A percentile compares a stretch with the other conserved stretches of the same genome.
phyloP scores from a whole-genome alignment of 2,329 filamentous ascomycete genomes.

The Sordariomycetes sp. region DNA sequence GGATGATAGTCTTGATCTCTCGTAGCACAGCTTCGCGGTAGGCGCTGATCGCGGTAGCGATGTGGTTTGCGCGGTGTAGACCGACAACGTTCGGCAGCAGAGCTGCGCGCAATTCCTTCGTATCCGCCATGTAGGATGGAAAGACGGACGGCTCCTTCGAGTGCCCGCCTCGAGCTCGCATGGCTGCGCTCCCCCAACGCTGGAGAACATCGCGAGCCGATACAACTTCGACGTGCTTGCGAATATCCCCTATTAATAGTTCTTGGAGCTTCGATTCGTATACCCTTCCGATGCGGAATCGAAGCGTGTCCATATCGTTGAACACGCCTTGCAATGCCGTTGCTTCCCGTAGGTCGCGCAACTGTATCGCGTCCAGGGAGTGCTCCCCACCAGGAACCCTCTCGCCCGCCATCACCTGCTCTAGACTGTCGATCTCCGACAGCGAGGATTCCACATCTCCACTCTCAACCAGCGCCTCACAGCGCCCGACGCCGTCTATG shows the following conservation, averaged over 20 bases:
- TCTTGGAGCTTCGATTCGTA: constrained; percentile 76
- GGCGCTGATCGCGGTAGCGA: constrained; percentile 67
- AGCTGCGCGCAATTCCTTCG: constrained; percentile 57
- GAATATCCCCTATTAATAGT: constrained; percentile 67
- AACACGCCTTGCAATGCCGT: constrained; percentile 72
- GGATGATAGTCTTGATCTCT: constrained; percentile 78
- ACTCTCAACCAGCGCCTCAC: constrained; percentile 71
- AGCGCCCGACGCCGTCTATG: constrained; percentile 61
- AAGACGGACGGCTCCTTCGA: constrained; percentile 56
- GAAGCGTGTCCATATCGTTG: constrained; percentile 64
- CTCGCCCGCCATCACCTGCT: constrained; percentile 70
- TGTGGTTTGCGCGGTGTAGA: constrained; percentile 70
- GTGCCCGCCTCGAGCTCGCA: constrained; percentile 58
- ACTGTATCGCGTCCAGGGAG: constrained; percentile 18
- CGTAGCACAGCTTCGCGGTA: constrained; percentile 77
- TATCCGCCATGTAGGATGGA: constrained; percentile 69
- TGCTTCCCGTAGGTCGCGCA: constrained; percentile 64
- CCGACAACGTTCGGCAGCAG: constrained; percentile 65
- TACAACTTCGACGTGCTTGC: constrained; percentile 67
- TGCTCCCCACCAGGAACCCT: constrained; percentile 25
- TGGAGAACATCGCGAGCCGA: constrained; percentile 64
- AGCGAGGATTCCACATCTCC: constrained; percentile 78
- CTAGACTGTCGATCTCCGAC: constrained; percentile 64
- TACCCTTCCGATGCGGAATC: constrained; percentile 72
- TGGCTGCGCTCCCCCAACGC: constrained; percentile 72